Evolutionary conservation across 257 asterid genomes (phyloP).

Genomic region (Solanum stenotomum): DNA sequence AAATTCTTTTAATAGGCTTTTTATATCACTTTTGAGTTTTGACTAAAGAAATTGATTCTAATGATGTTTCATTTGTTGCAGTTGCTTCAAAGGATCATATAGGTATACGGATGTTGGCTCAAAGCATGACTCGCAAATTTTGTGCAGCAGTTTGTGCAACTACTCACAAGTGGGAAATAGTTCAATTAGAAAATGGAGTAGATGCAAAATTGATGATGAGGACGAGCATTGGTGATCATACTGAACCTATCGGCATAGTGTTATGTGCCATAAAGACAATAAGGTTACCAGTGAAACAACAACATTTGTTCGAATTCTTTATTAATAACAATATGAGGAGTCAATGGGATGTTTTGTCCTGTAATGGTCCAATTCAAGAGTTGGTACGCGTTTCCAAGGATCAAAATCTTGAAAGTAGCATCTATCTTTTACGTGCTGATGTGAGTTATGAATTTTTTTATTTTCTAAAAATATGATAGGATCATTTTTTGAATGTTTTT

Average conservation of each 20-base stretch:
- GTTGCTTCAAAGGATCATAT: constrained; percentile 38
- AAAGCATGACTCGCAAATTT: background rate
- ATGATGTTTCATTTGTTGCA: constrained; percentile 9
- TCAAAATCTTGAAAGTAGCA: background rate
- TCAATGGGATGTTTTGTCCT: background rate
- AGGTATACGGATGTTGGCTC: constrained; percentile 41
- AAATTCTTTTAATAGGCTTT: constrained; percentile 17
- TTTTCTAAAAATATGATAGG: background rate
- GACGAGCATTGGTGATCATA: constrained; percentile 41
- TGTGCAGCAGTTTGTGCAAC: background rate
- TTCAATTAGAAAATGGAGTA: background rate
- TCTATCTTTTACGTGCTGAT: background rate
- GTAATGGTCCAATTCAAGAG: background rate
- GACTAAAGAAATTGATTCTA: background rate
- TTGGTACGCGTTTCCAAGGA: background rate
- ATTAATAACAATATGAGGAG: background rate
- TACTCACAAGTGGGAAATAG: background rate
- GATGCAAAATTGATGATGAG: constrained; percentile 42
- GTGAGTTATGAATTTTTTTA: background rate
- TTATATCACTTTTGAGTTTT: background rate
- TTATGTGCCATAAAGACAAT: constrained; percentile 60
- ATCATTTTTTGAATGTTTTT: too few species aligned
- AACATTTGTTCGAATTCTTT: constrained; percentile 14
- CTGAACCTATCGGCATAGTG: constrained; percentile 65
- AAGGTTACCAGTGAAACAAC: constrained; percentile 53